Base-by-base conservation (phyloP, 169 alveolate species). In the Plasmodium coatneyi region DNA sequence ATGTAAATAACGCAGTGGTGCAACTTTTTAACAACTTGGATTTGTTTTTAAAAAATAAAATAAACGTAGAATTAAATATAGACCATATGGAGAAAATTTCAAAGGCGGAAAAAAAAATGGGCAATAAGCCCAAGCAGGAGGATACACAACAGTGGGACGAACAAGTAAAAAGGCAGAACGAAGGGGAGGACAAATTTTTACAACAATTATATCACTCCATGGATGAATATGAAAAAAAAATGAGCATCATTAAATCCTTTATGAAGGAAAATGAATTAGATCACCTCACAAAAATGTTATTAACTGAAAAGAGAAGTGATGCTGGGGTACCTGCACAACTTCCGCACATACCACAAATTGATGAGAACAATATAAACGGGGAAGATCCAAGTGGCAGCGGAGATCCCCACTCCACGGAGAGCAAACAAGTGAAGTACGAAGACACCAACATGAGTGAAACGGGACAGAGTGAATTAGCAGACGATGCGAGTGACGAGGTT, bases 1-100 rank as follows among this genome's bases (percentile, higher is more conserved):
- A 76, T n/a, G 28, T 86, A 74, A 86, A 86, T 86, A 28, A 19
- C 7, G 49, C 86, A 52, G 19, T 86, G 41, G 70, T 49, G 46
- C 12, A 86, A 12, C 60, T 86, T 60, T 52, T 86, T 74, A 70
- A 86, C 32, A 49, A 86, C 80, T 54, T 86, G 41, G 79, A 86
- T 28, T 74, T 49, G 49, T 86, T 74, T 54, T 56, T 86, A 54
- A 86, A 30, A 34, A 52, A 86, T 86, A 86, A 86, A 74, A 76
- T 86, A 34, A 76, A 76, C 71, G 54, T 86, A 0, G 82, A 86
- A 10, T 74, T 86, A 74, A 76, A 74, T 54, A 74, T 86, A 5
- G 43, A 86, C 2, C 14, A 71, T 36, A 19, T 83, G 12, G 7
- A 7, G 14, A 49, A 82, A 28, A 82, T 72, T 32, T 14, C 43